A percentile compares a stretch with the other conserved stretches of the same genome.
Conservation (phyloP, 129 eudicot genomes). For the Centrapalus pauciflorus region DNA sequence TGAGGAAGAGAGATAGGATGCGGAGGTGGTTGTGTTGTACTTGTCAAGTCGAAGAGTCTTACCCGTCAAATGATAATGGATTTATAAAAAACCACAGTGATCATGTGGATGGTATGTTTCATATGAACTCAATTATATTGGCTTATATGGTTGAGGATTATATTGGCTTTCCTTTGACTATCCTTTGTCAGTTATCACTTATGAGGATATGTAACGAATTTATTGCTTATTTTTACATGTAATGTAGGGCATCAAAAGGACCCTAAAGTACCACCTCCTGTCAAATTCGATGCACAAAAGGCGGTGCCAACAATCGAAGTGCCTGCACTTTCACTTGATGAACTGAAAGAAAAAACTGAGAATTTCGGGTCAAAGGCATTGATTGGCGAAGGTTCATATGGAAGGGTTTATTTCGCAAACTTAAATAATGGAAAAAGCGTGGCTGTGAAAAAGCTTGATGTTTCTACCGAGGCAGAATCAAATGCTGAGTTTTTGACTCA, state of each 20-base stretch:
- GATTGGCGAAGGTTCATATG: slow-evolving; percentile 97
- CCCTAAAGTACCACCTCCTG: slow-evolving; percentile 51
- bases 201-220: background rate
- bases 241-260: slow-evolving; percentile 47
- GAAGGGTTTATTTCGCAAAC: slow-evolving; percentile 78
- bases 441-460: slow-evolving; percentile 94
- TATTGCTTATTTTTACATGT: slow-evolving; percentile 2
- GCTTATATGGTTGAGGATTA: no score
- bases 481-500: slow-evolving; percentile 75
- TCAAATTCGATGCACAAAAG: slow-evolving; percentile 55
- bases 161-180: no score
- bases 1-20: slow-evolving; percentile 73
- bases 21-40: slow-evolving; percentile 89
- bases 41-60: slow-evolving; percentile 75
- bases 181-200: no score
- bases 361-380: slow-evolving; percentile 87
- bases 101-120: slow-evolving; percentile 48
- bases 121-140: background rate
- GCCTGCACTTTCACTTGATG: slow-evolving; percentile 72
- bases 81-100: slow-evolving; percentile 47
- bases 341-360: slow-evolving; percentile 85
- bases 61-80: slow-evolving; percentile 57
- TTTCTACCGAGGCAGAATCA: slow-evolving; percentile 77
- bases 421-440: slow-evolving; percentile 64
- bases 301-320: slow-evolving; percentile 70